Evolutionary conservation across 495 filamentous ascomycete genomes (phyloP).

Genomic region (Apiosordaria backusii): DNA sequence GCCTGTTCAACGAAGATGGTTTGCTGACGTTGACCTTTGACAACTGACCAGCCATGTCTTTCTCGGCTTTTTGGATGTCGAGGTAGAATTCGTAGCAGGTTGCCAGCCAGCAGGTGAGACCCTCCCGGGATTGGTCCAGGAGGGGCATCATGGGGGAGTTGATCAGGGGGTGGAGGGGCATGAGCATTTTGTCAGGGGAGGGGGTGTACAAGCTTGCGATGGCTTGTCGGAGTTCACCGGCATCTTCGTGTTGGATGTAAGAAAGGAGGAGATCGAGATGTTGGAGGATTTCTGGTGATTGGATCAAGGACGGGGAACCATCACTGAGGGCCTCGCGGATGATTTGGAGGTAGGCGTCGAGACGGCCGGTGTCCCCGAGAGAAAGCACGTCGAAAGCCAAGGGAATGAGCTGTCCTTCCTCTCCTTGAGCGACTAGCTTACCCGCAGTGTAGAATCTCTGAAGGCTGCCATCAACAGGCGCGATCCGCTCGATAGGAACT

Average conservation of each 20-base stretch:
- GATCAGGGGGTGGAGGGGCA: conserved; percentile 63
- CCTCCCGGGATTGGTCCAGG: conserved; percentile 29
- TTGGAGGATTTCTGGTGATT: conserved; percentile 18
- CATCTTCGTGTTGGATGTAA: conserved; percentile 30
- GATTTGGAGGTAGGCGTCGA: conserved; percentile 29
- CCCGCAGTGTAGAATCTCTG: conserved; percentile 35
- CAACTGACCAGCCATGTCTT: conserved; percentile 33
- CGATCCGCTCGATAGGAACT: conserved; percentile 27
- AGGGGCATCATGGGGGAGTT: conserved; percentile 55
- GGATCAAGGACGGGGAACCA: conserved; percentile 16
- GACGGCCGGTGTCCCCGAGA: conserved; percentile 32
- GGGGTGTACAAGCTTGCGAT: conserved; percentile 24
- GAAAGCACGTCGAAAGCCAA: conserved; percentile 38
- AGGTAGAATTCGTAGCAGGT: conserved; percentile 49
- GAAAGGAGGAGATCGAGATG: conserved; percentile 20
- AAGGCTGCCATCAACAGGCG: conserved; percentile 43
- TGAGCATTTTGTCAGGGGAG: conserved; percentile 29
- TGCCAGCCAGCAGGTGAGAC: conserved; percentile 43
- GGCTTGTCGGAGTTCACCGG: conserved; percentile 24
- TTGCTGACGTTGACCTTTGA: conserved; percentile 42
- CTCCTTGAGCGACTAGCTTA: conserved; percentile 17
- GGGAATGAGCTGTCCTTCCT: conserved; percentile 19
- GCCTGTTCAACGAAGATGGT: conserved; percentile 60
- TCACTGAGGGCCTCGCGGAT: conserved; percentile 11
- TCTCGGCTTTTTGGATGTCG: conserved; percentile 38